Evolutionary conservation across 2,329 filamentous ascomycete genomes (phyloP), one percentile per base, ranked within the genome.

Genomic region (Paecilomyces variotii): DNA sequence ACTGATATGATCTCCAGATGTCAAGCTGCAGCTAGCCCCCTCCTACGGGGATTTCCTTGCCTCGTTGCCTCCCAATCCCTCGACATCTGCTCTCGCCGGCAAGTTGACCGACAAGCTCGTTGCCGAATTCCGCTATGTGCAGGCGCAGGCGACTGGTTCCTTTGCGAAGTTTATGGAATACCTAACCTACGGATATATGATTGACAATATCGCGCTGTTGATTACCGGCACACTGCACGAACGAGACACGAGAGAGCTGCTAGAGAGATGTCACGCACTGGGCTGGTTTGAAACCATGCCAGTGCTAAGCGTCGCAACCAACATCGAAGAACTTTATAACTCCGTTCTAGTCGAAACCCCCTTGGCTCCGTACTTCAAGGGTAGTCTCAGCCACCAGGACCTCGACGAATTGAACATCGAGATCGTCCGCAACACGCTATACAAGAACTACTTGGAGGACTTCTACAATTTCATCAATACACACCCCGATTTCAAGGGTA

Each of bases 281-380:
- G 94, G 94, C 66, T 97, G 92, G 91, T 99, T 99, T 74, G 94
- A 99, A 81, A 97, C 94, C 7, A 91, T 99, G 88, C 95, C 94
- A 0, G 94, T 97, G 2, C 88, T 99, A 56, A 97, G 93, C 72
- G 93, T 97, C 52, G 94, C 94, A 32, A 97, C 93, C 55, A 99
- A 97, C 75, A 96, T 97, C 64, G 94, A 99, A 78, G 94, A 99
- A 73, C 83, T 99, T 39, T 99, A 99, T 82, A 99, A 97, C 80
- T 95, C 90, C 53, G 94, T 99, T 19, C 80, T 99, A 65, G 92
- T 99, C 65, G 94, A 99, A 79, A 99, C 94, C 2, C 94, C 94
- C 3, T 82, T 99, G 54, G 94, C 94, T 12, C 87, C 91, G 7
- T 99, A 96, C 79, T 99, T 99, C 84, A 97, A 99, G 79, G 91